Base-by-base conservation (phyloP, 352 stramenopile species). In the Thalassiosira delicatula region DNA sequence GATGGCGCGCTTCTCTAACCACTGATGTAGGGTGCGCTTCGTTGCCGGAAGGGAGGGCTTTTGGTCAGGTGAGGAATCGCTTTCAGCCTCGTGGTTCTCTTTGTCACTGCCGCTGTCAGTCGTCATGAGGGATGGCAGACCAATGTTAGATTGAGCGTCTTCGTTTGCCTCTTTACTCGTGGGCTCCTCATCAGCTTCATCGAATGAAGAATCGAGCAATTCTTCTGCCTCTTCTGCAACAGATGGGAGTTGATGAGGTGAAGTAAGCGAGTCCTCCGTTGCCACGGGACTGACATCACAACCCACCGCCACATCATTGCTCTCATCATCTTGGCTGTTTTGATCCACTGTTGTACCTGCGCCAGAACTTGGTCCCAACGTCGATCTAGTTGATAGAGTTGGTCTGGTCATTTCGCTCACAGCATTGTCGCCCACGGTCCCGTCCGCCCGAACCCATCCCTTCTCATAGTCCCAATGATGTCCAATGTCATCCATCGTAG, bases 361-460 rank as follows among this genome's bases (percentile, higher is more conserved):
- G 27, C 46, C 4, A 19, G 46, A 56, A 17, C 27, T 21, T 19
- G 4, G 46, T 51, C 44, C 49, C 21, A 57, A 53, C 37, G 37
- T 46, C 56, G 74, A 11, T 33, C 70, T n/a, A n/a, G n/a, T n/a
- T n/a, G n/a, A n/a, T n/a, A n/a, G n/a, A 19, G 29, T 72, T 76
- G 75, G 33, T 86, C 35, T 72, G 4, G 65, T 81, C 62, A 79
- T 68, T 17, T 67, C 72, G 57, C 82, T 84, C n/a, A 86, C 69
- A 61, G 86, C 81, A 79, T 87, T 65, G 49, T 85, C 70, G n/a
- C n/a, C n/a, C 1, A 70, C 40, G 23, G 70, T 78, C n/a, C 80
- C 80, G 57, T 87, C 68, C 42, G 60, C 65, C 44, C 72, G 80
- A 42, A 90, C 82, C 81, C 74, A 87, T 40, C 81, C 81, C 9